phyloP scores from a whole-genome alignment of 2,329 filamentous ascomycete species.

The Penicillium fuscoglaucum region DNA sequence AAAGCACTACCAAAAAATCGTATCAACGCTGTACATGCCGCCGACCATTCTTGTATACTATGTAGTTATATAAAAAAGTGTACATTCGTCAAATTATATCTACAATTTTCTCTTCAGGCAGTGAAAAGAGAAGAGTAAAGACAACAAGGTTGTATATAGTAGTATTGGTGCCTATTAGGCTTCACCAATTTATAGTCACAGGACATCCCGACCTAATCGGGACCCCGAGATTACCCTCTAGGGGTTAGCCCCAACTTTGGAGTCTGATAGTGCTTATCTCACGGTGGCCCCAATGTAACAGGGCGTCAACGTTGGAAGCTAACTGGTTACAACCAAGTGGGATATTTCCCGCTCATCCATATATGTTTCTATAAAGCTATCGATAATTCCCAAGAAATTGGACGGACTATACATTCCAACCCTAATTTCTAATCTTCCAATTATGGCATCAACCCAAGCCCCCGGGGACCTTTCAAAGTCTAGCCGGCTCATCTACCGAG shows the following conservation, averaged over 20 bases:
- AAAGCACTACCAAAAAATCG: too few relatives aligned
- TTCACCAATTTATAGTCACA: too few relatives aligned
- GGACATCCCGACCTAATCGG: neutral
- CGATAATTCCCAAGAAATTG: neutral
- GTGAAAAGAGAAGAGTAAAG: too few relatives aligned
- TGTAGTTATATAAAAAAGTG: too few relatives aligned
- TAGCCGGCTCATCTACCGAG: conserved; percentile 14
- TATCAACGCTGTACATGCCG: too few relatives aligned
- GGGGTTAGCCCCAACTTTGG: neutral
- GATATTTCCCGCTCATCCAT: neutral
- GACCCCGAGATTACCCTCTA: neutral
- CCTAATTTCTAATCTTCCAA: neutral
- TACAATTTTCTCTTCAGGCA: too few relatives aligned
- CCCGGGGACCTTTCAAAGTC: conserved; percentile 1
- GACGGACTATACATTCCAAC: neutral
- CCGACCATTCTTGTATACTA: too few relatives aligned
- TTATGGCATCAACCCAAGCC: neutral
- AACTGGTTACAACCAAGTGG: neutral
- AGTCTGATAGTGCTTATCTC: neutral
- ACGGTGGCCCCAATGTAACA: neutral
- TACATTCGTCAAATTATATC: too few relatives aligned
- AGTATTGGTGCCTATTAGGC: too few relatives aligned
- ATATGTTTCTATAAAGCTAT: neutral
- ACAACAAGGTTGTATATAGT: too few relatives aligned
- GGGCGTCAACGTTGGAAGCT: neutral